Evolutionary conservation across 305 asterid genomes (phyloP), one percentile per base, ranked within the genome.

Genomic region (Fraxinus ornus): DNA sequence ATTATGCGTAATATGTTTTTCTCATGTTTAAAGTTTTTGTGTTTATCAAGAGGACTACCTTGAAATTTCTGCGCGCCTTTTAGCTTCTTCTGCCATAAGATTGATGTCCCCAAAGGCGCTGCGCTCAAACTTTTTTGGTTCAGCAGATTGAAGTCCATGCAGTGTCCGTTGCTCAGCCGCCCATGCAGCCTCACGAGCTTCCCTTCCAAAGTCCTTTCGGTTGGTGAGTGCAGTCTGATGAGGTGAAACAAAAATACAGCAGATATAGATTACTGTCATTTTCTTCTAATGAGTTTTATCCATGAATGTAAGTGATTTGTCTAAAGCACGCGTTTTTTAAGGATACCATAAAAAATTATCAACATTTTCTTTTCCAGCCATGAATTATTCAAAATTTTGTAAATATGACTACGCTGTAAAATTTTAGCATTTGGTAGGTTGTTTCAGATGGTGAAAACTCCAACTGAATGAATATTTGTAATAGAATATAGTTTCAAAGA

Each of bases 1-100:
- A 60, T 21, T 8, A 60, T 60, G 8, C 4, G 36, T 24, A 22
- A 10, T 66, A 66, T 26, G 73, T 26, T 26, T 66, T 37, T 66
- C n/a, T 66, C 73, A n/a, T 64, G 72, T 64, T 47, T 21, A 24
- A 60, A 21, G 30, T 22, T 64, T 21, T 7, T 64, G 72, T 64
- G 33, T 6, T 21, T 24, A 15, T 64, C 15, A 39, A 30, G 60
- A 39, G 66, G 80, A 81, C 71, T 44, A 88, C 93, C 93, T 89
- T 66, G 93, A 85, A 57, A 90, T 85, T 86, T 90, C 91, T 28
- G 93, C 92, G 1, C 92, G 89, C 21, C 89, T 68, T 85, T 82
- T 90, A 76, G 93, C 91, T 84, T 90, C 92, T 84, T 90, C 93
- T 17, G 93, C 93, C 88, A 87, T 86, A 55, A 87, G 68, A 76